Base-by-base conservation (phyloP, 106 monocot species). In the Dactylorhiza incarnata region DNA sequence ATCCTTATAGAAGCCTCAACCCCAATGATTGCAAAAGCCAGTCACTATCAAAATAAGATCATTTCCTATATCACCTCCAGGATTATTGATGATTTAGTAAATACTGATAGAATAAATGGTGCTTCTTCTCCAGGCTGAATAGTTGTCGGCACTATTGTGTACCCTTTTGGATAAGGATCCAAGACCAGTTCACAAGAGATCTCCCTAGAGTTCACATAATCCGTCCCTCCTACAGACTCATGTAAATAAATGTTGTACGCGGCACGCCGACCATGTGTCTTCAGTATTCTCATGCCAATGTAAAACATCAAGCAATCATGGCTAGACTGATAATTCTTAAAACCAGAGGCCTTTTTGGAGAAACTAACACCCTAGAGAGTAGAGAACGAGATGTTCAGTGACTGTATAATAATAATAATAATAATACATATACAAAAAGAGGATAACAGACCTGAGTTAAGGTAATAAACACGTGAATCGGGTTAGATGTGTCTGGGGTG, bases 111-210 rank as follows among this genome's bases (percentile, higher is more conserved):
- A 69, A 97, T 83, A 87, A 97, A 97, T 49, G 97, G 97, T 14
- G 97, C 97, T 84, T 97, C 97, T 80, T 97, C 97, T 73, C 97
- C 93, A 74, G 97, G 97, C 78, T 97, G 91, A 78, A 97, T 91
- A 2, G 97, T 97, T 17, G 97, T 94, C 7, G 97, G 97, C 16
- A 97, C 89, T 78, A 97, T 97, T 53, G 97, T 91, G 78, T 97
- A 97, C 47, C 97, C 93, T 74, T 91, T 97, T 0, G 94, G 73
- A 83, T 97, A 89, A 43, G 97, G 97, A 49, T 97, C 97, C 67
- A 97, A 78, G 14, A 97, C 97, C 71, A 97, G 75, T 66, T 97
- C 97, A 82, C 94, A 97, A 29, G 93, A 97, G 48, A 97, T 87
- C 74, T 97, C 97, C 77, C 97, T 93, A n/a, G 97, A 97, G 71